Evolutionary conservation across 176 grass and related monocot genomes (phyloP).

Genomic region (Chrysopogon serrulatus): DNA sequence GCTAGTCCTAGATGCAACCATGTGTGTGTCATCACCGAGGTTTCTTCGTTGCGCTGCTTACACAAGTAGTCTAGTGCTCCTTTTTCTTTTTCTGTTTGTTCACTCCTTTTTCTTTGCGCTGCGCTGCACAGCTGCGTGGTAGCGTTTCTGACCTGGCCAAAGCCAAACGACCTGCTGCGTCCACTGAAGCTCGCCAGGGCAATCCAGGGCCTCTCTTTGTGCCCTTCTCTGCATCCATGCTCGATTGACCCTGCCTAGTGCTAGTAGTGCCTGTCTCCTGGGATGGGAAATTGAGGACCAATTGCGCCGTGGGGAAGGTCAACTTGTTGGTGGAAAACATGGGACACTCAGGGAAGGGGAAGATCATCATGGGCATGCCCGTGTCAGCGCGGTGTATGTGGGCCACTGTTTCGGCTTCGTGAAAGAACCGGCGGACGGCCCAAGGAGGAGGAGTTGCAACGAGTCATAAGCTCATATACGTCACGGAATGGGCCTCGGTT

Average conservation of each 20-base stretch:
- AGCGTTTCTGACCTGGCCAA: background rate
- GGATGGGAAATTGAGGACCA: background rate
- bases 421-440: background rate
- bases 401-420: background rate
- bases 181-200: background rate
- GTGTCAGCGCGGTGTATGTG: background rate
- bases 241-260: background rate
- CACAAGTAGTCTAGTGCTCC: background rate
- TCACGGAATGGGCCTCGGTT: background rate
- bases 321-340: background rate
- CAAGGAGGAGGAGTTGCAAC: background rate
- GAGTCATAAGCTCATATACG: background rate
- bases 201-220: background rate
- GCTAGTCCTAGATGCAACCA: background rate
- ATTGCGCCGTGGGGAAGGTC: background rate
- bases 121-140: background rate
- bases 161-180: background rate
- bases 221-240: background rate
- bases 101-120: background rate
- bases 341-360: no score
- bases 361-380: no score
- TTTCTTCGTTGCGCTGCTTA: background rate
- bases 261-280: background rate
- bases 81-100: no score
- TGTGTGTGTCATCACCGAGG: background rate